Conservation (phyloP, 2,329 filamentous ascomycete genomes). For the Claviceps arundinis region DNA sequence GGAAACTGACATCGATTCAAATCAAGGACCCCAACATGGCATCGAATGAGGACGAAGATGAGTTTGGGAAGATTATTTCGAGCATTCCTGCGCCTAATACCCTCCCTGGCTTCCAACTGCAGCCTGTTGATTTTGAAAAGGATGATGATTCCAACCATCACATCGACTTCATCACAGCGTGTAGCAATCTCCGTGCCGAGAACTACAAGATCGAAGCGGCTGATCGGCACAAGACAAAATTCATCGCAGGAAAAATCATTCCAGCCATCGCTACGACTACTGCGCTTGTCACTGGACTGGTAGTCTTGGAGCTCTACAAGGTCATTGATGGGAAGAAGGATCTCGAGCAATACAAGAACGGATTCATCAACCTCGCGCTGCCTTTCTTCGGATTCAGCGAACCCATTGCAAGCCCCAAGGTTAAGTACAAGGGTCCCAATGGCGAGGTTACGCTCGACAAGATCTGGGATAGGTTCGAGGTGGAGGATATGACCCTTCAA, state of each 20-base stretch:
- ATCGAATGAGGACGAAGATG: conserved; percentile 58
- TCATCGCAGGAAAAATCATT: conserved; percentile 99
- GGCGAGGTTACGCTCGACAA: conserved; percentile 81
- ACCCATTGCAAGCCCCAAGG: conserved; percentile 87
- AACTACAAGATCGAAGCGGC: conserved; percentile 95
- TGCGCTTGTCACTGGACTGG: conserved; percentile 84
- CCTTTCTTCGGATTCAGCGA: conserved; percentile 99
- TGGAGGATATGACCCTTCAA: conserved; percentile 69
- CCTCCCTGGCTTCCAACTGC: conserved; percentile 76
- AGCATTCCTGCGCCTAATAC: conserved; percentile 67
- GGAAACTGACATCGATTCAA: not conserved
- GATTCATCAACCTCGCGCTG: conserved; percentile 89
- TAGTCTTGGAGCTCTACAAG: conserved; percentile 91
- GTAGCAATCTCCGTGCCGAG: conserved; percentile 88
- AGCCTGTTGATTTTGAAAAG: conserved; percentile 94
- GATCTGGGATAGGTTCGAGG: conserved; percentile 95
- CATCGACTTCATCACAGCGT: conserved; percentile 97
- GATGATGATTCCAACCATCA: conserved; percentile 96
- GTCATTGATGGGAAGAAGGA: conserved; percentile 92
- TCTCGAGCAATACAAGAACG: conserved; percentile 98
- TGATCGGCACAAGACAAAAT: conserved; percentile 96
- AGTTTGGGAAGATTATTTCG: conserved; percentile 58
- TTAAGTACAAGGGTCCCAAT: conserved; percentile 67
- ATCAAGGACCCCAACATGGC: conserved; percentile 65
- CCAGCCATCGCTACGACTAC: conserved; percentile 97